A percentile compares a stretch with the other conserved stretches of the same genome.
phyloP scores from a whole-genome alignment of 2,329 filamentous ascomycete species.

The Boeremia exigua region DNA sequence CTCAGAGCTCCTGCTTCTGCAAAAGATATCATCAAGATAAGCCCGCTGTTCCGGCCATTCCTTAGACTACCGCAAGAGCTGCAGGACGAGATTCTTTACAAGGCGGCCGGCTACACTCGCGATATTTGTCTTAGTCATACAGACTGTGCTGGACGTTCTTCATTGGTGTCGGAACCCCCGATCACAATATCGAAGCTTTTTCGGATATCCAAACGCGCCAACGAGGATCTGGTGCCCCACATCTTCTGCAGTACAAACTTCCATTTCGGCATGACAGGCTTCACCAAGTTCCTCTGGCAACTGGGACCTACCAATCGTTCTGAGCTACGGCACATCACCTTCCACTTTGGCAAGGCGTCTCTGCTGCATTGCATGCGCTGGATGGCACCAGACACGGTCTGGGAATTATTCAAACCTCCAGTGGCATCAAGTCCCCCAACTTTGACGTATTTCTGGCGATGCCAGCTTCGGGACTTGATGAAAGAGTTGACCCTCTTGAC shows the following conservation, averaged over 20 bases:
- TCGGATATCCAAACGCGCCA: conserved; percentile 27
- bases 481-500: conserved; percentile 31
- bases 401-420: conserved; percentile 35
- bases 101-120: conserved; percentile 25
- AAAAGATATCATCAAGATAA: conserved; percentile 31
- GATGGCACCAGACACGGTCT: conserved; percentile 37
- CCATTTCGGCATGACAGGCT: conserved; percentile 30
- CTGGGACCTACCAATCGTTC: conserved; percentile 31
- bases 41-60: conserved; percentile 39
- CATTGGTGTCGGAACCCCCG: background rate
- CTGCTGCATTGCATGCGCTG: conserved; percentile 40
- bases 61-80: conserved; percentile 34
- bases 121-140: conserved; percentile 6
- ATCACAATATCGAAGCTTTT: conserved; percentile 29
- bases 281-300: conserved; percentile 30
- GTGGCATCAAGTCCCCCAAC: conserved; percentile 24
- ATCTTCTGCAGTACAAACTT: conserved; percentile 38
- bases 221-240: conserved; percentile 26
- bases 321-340: conserved; percentile 29
- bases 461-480: conserved; percentile 37
- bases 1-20: conserved; percentile 9
- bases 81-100: conserved; percentile 36
- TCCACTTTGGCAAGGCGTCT: conserved; percentile 28
- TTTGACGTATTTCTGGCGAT: conserved; percentile 40
- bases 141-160: background rate